These are phyloP conservation scores for Papilionanthe hybrid DNA, from an alignment of 116 monocot genomes.

Conservation along the genomic window DNA sequence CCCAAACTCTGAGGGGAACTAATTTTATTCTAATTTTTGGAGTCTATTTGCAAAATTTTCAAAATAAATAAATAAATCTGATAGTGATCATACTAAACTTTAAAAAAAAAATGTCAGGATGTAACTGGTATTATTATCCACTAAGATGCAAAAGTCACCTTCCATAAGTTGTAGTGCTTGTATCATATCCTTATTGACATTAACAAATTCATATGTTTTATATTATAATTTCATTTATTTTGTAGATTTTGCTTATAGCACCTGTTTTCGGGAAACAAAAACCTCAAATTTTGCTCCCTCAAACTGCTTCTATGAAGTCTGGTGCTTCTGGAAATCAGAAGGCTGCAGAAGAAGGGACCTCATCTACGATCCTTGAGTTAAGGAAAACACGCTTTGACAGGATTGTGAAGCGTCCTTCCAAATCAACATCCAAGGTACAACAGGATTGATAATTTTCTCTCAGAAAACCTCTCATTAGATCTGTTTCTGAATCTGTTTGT, in stretches of 20 bases:
- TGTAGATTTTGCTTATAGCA: conserved; percentile 79
- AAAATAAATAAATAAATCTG: neutral
- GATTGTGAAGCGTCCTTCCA: conserved; percentile 72
- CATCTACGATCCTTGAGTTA: conserved; percentile 20
- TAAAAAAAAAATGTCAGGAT: neutral
- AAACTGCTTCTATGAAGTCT: conserved; percentile 17
- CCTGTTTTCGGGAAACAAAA: conserved; percentile 60
- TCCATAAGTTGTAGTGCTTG: neutral
- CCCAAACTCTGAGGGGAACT: neutral
- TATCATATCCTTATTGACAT: neutral
- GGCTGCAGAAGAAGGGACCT: conserved; percentile 8
- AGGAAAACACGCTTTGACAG: conserved; percentile 46
- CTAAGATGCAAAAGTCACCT: neutral
- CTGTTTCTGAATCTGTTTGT: conserved; percentile 1
- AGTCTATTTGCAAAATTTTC: neutral
- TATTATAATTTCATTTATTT: conserved; percentile 13
- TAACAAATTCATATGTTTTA: neutral
- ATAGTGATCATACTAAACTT: neutral
- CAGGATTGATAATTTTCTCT: neutral
- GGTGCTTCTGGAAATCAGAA: conserved; percentile 17
- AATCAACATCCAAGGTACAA: conserved; percentile 77
- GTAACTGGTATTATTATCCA: neutral
- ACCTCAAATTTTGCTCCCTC: conserved; percentile 28
- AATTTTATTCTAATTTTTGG: neutral
- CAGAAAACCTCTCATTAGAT: conserved; percentile 6